Evolutionary conservation across 2,329 filamentous ascomycete species (phyloP), one percentile per base, ranked within the genome.

Genomic region (Fusarium sp.): DNA sequence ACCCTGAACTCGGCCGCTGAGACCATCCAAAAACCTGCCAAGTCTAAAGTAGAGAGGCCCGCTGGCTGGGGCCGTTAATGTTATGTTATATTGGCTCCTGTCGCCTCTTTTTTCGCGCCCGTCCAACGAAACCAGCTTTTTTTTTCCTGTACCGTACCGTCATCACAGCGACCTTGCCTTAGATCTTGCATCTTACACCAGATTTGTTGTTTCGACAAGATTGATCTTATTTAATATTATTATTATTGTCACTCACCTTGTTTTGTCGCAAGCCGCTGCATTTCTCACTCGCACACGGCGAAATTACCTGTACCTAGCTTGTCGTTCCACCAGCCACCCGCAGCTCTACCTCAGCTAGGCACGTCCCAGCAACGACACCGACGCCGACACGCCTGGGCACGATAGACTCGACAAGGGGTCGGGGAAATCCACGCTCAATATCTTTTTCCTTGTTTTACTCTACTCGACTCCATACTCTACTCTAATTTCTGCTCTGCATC

Each of bases 21-120:
- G 62, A 67, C 66, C 59, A 50, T 62, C 61, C 61, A 51, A 63
- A 69, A 69, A 60, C 66, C 66, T 69, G 66, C 57, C 56, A 36
- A 57, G 28, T 32, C 28, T 32, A 32, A 32, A 32, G 28, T 32
- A 32, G 36, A 32, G 36, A 62, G 48, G 39, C 49, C 65, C 46
- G 46, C 58, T 63, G 44, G 51, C 51, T 58, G 44, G 51, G 45
- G 7, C 7, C 17, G 8, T 45, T 53, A 23, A 34, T 48, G 43
- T 52, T 62, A 46, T 67, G 48, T 69, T 69, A 69, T 69, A 69
- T 69, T 69, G 67, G 67, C 67, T 60, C 44, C 52, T 28, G 64
- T 47, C 67, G 67, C 67, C 58, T 56, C 62, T 62, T 54, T 54
- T 43, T 54, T 61, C 53, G 44, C 53, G 66, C 47, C 38, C 36